Percentiles rank a stretch among this genome's conserved stretches.
Evolutionary conservation across 2,329 filamentous ascomycete genomes (phyloP).

Genomic region (Ascochyta lentis): DNA sequence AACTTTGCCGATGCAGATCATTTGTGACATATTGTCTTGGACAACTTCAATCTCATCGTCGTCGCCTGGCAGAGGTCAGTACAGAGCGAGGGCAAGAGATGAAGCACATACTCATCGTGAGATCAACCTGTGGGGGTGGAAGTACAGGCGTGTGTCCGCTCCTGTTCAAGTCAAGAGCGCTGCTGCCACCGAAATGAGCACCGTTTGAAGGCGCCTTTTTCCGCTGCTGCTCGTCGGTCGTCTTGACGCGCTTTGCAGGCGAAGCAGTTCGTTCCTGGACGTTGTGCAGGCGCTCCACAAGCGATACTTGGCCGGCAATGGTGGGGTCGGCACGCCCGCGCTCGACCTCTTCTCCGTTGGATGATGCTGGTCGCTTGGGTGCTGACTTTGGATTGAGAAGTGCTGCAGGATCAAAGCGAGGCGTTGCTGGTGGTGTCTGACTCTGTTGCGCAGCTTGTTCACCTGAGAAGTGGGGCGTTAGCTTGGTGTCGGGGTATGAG

Average conservation of each 20-base stretch:
- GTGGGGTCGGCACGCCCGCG: conserved; percentile 32
- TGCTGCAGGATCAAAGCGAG: conserved; percentile 33
- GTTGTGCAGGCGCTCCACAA: conserved; percentile 79
- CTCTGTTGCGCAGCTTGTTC: conserved; percentile 22
- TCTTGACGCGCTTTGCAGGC: conserved; percentile 53
- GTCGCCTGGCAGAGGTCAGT: conserved; percentile 54
- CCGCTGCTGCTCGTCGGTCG: conserved; percentile 31
- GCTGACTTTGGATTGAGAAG: conserved; percentile 45
- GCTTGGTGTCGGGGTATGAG: conserved; percentile 9
- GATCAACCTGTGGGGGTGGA: conserved; percentile 27
- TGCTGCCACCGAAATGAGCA: conserved; percentile 23
- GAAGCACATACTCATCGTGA: conserved; percentile 43
- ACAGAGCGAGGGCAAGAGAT: background rate
- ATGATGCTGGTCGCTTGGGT: conserved; percentile 39
- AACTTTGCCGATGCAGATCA: conserved; percentile 82
- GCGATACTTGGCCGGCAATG: conserved; percentile 58
- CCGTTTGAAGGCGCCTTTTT: conserved; percentile 27
- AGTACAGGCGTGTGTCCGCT: conserved; percentile 9
- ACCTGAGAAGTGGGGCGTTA: conserved; percentile 29
- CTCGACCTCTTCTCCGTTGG: conserved; percentile 25
- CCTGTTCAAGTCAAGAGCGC: conserved; percentile 53
- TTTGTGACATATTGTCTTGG: conserved; percentile 68
- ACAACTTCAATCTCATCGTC: conserved; percentile 67
- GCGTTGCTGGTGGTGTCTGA: conserved; percentile 12
- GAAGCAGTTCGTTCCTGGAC: conserved; percentile 69